Base-by-base conservation (phyloP, 2,329 filamentous ascomycete genomes). In the Neofusicoccum laricinum region DNA sequence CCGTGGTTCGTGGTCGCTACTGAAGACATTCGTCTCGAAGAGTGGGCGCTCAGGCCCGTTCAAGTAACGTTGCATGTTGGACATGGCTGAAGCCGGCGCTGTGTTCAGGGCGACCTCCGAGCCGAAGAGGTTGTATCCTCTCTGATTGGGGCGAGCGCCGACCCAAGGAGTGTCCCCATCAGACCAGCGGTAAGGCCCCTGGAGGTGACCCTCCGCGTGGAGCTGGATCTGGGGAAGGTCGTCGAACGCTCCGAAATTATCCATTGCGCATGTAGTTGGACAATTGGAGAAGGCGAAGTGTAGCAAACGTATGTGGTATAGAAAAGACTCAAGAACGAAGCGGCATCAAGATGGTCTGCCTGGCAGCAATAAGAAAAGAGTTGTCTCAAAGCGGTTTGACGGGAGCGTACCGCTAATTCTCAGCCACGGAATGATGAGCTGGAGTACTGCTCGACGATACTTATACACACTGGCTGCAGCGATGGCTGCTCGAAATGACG, bases 41-140 rank as follows among this genome's bases (percentile, higher is more conserved):
- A 73, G 72, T 34, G 69, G 69, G 17, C 67, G 65, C 41, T 76
- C 74, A n/a, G 48, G 46, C n/a, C 65, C 66, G 43, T 67, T 63
- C 64, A 77, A 69, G 63, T 73, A 77, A 25, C 76, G 75, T 55
- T 76, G 72, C 71, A 77, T 69, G 61, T 65, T 72, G 43, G 73
- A 68, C 58, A 66, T 67, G 11, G 67, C 68, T 51, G 71, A 66
- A 40, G 68, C 68, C 17, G 67, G 64, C 2, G 63, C 25, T 19
- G 69, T 67, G 49, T 70, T 59, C 48, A 70, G 69, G n/a, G 66
- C 55, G 51, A 66, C 49, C 15, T 70, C 67, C 11, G 70, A 68
- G 21, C 69, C 67, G 30, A 67, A 59, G 64, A 69, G 30, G 55
- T 34, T 69, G 63, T 30, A 65, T 59, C 12, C 67, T 64, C 46